phyloP scores from a whole-genome alignment of 768 basidiomycete genomes.

The Cystobasidiopsis lactophilus region DNA sequence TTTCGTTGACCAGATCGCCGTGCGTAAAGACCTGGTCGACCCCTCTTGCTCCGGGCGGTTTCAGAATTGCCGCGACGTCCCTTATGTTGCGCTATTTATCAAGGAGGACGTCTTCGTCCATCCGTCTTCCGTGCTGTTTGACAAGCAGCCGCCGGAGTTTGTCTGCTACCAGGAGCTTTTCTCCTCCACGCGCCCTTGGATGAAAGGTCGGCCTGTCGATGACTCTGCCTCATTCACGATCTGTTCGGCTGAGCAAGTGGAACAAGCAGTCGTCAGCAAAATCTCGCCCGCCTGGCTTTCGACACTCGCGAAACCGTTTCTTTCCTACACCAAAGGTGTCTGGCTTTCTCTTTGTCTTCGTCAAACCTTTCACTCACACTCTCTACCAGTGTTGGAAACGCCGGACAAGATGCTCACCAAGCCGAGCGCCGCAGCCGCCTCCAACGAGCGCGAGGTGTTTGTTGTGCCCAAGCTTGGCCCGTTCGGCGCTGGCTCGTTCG shows the following conservation, averaged over 20 bases:
- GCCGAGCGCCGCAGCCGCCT: constrained; percentile 22
- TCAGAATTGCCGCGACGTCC: constrained; percentile 50
- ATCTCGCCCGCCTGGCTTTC: constrained; percentile 77
- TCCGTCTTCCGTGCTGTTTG: constrained; percentile 58
- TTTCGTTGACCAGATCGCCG: constrained; percentile 87
- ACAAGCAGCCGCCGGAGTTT: constrained; percentile 55
- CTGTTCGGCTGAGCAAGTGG: constrained; percentile 3
- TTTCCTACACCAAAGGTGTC: constrained; percentile 42
- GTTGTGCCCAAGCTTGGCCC: constrained; percentile 54
- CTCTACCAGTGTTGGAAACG: not conserved
- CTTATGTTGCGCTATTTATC: constrained; percentile 61
- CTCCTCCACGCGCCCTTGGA: constrained; percentile 46
- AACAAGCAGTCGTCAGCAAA: constrained; percentile 43
- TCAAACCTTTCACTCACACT: constrained; percentile 23
- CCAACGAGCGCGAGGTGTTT: constrained; percentile 35
- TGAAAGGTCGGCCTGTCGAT: constrained; percentile 60
- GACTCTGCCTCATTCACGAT: no score
- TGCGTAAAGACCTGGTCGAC: constrained; percentile 60
- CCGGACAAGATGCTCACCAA: constrained; percentile 11
- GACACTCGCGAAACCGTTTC: constrained; percentile 52
- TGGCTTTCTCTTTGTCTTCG: no score
- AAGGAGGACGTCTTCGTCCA: constrained; percentile 78
- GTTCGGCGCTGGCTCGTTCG: constrained; percentile 56
- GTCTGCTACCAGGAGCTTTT: constrained; percentile 64
- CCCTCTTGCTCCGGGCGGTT: constrained; percentile 33